A percentile compares a stretch with the other conserved stretches of the same genome.
phyloP scores from a whole-genome alignment of 2,329 filamentous ascomycete species.

The Trichoderma aggressivum region DNA sequence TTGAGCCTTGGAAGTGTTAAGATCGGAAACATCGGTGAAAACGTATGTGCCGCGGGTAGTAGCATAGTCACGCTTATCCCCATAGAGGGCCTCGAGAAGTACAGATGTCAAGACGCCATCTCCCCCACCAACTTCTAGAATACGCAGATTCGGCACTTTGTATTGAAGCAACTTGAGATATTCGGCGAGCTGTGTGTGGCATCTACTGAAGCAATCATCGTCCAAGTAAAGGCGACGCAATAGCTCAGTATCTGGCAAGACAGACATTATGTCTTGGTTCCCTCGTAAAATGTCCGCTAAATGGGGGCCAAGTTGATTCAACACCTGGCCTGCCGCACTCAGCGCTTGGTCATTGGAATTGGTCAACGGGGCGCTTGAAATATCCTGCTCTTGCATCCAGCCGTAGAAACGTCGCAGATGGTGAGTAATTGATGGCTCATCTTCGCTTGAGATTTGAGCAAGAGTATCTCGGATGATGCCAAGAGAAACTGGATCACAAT shows the following conservation, averaged over 20 bases:
- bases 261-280: background rate
- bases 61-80: conserved; percentile 20
- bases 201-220: conserved; percentile 14
- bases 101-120: conserved; percentile 32
- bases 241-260: background rate
- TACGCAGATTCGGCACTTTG: conserved; percentile 33
- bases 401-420: background rate
- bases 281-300: conserved; percentile 5
- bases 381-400: conserved; percentile 7
- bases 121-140: conserved; percentile 40
- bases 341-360: background rate
- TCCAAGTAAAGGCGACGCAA: conserved; percentile 1
- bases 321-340: background rate
- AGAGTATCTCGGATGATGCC: conserved; percentile 8
- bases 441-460: background rate
- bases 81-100: conserved; percentile 24
- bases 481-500: conserved; percentile 1
- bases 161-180: conserved; percentile 25
- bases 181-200: conserved; percentile 14
- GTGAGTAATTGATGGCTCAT: background rate
- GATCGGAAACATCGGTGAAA: conserved; percentile 37
- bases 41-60: conserved; percentile 29
- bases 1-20: conserved; percentile 25
- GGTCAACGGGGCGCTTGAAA: background rate
- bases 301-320: background rate